Percentiles rank a stretch among this genome's conserved stretches.
Evolutionary conservation across 805 yeast species (phyloP).

Genomic region (Candida alai): DNA sequence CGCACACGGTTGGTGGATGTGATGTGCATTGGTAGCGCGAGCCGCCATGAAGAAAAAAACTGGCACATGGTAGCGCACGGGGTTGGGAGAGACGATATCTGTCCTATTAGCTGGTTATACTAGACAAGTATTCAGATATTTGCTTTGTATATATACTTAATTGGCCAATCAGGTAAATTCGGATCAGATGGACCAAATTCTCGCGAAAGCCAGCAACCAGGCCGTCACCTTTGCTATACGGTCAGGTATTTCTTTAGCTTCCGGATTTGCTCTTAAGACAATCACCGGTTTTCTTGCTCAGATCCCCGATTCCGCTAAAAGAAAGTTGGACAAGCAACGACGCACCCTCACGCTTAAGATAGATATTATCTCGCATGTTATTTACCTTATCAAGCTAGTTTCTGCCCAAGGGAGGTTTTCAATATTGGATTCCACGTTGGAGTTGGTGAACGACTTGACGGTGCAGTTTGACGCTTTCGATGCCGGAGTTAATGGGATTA

Average conservation of each 20-base stretch:
- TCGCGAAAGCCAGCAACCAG: conserved; percentile 63
- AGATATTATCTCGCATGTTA: conserved; percentile 58
- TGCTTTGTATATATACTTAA: too few species aligned
- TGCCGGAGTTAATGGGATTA: conserved; percentile 39
- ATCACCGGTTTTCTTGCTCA: conserved; percentile 52
- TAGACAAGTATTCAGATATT: too few species aligned
- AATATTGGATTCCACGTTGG: conserved; percentile 49
- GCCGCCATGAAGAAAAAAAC: too few species aligned
- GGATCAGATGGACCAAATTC: conserved; percentile 42
- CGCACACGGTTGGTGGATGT: too few species aligned
- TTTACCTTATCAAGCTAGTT: conserved; percentile 60
- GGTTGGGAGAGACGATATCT: too few species aligned
- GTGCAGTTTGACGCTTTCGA: conserved; percentile 58
- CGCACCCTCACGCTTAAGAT: conserved; percentile 53
- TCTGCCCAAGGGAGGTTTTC: conserved; percentile 64
- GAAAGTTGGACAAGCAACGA: conserved; percentile 37
- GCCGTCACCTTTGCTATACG: conserved; percentile 77
- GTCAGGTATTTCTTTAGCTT: conserved; percentile 71
- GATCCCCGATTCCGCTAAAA: conserved; percentile 52
- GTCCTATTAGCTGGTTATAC: too few species aligned
- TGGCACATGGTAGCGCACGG: too few species aligned
- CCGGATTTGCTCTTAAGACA: conserved; percentile 66
- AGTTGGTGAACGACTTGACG: conserved; percentile 52
- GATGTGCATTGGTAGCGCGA: too few species aligned
- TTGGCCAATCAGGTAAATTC: too few species aligned